Conservation (phyloP, 108 stramenopile species). For the Pseudonitzschia pungens region DNA sequence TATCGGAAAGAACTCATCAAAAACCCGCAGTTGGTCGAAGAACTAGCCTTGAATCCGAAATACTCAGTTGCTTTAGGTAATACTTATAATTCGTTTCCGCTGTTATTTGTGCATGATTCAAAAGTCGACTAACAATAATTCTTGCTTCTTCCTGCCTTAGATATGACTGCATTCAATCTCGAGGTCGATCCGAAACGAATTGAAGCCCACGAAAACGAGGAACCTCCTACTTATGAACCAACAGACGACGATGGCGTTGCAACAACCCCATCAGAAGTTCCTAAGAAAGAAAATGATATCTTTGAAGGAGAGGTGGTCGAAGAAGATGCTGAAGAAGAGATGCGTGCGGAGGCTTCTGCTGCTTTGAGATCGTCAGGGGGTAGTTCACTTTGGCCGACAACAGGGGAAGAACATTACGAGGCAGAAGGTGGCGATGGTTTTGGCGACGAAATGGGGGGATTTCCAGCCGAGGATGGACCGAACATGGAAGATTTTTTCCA, state of each 20-base stretch:
- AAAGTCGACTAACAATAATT: conserved; percentile 6
- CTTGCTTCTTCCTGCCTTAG: conserved; percentile 7
- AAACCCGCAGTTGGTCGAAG: conserved; percentile 66
- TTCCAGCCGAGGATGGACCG: conserved; percentile 8
- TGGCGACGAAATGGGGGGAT: not conserved
- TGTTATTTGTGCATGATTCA: conserved; percentile 1
- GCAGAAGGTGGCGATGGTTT: not conserved
- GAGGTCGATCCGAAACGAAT: conserved; percentile 37
- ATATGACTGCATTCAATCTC: conserved; percentile 40
- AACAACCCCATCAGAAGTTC: not conserved
- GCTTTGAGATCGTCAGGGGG: not conserved
- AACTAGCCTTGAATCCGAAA: conserved; percentile 73
- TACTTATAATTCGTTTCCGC: not conserved
- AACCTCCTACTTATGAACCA: conserved; percentile 28
- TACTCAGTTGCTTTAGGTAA: conserved; percentile 35
- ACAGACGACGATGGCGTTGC: conserved; percentile 13
- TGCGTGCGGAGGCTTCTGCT: not conserved
- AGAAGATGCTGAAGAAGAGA: conserved; percentile 32
- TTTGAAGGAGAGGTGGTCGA: conserved; percentile 29
- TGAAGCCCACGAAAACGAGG: conserved; percentile 30
- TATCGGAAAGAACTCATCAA: conserved; percentile 59
- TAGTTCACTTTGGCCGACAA: conserved; percentile 10
- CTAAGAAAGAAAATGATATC: not conserved
- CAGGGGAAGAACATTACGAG: not conserved
- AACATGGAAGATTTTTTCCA: conserved; percentile 45